A percentile compares a stretch with the other conserved stretches of the same genome.
Conservation (phyloP, 176 grass and related monocot species). For the Canna indica region DNA sequence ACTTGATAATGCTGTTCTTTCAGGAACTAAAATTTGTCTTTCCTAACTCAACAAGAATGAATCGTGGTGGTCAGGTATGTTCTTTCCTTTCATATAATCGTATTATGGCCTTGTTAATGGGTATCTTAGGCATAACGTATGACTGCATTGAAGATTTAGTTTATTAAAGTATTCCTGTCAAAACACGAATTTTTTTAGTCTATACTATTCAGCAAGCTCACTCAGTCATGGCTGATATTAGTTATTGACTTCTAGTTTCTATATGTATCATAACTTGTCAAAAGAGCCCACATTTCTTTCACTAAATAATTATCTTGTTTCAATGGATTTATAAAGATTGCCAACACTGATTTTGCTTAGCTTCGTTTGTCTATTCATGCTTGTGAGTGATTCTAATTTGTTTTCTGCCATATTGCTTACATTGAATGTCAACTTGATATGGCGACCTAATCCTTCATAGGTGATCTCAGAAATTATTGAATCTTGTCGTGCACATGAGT, state of each 20-base stretch:
- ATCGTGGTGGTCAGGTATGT: constrained; percentile 80
- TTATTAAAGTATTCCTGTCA: not conserved
- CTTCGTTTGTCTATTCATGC: not conserved
- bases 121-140: no score
- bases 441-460: constrained; percentile 18
- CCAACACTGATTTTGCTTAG: not conserved
- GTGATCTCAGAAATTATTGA: constrained; percentile 86
- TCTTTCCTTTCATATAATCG: not conserved
- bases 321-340: not conserved
- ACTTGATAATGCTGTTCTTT: not conserved
- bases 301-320: not conserved
- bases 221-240: not conserved
- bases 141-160: not conserved
- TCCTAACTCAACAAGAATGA: constrained; percentile 73
- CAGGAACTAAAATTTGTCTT: constrained; percentile 86
- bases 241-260: not conserved
- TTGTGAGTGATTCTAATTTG: not conserved
- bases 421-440: not conserved
- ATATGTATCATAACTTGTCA: no score
- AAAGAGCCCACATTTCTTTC: no score
- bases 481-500: constrained; percentile 63
- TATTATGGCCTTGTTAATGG: not conserved
- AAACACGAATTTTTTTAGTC: not conserved
- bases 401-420: not conserved
- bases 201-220: not conserved